Base-by-base conservation (phyloP, 345 rosid species). In the Lenwebbia sp. region DNA sequence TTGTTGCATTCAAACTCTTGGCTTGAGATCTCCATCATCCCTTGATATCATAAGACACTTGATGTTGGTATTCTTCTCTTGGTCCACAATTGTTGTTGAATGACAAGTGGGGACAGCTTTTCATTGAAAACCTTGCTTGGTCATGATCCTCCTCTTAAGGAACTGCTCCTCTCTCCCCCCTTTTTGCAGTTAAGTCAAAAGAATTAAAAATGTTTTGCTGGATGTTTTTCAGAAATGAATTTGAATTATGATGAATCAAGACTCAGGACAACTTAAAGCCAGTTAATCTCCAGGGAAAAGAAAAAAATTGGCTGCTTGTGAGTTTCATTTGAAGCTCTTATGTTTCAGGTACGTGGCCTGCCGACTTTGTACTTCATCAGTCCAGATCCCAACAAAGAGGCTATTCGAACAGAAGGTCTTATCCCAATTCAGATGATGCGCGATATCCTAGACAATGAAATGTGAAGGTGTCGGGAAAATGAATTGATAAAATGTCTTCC, bases 381-480 rank as follows among this genome's bases (percentile, higher is more conserved):
- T 86, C 95, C 98, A 7, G 98, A 97, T 88, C 94, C 95, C 47
- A 94, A 86, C 83, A 97, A 97, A 92, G 96, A 93, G 83, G 98
- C 98, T 83, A 93, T 97, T 86, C 95, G 99, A 13, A 92, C 97
- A 13, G 98, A 97, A 91, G 98, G 99, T 83, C 94, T 97, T 19
- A 91, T 97, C 83, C 98, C 98, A 9, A 60, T 94, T 86, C 96
- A 95, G 89, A 92, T 95, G 99, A 96, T 96, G 98, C 94, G 94
- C 1, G 98, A 96, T 88, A 96, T 96, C 86, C 84, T 97, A 60
- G 93, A 96, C 84, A 93, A 93, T 6, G 96, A 97, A 9, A 96
- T 97, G 97, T 95, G 93, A 95, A 86, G 87, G 86, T 70, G 49
- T 26, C 12, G 25, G 78, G 54, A n/a, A 58, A 28, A 41, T 12